Conservation (phyloP, 2,329 filamentous ascomycete species). For the Cladosporium austrohemisphaericum region DNA sequence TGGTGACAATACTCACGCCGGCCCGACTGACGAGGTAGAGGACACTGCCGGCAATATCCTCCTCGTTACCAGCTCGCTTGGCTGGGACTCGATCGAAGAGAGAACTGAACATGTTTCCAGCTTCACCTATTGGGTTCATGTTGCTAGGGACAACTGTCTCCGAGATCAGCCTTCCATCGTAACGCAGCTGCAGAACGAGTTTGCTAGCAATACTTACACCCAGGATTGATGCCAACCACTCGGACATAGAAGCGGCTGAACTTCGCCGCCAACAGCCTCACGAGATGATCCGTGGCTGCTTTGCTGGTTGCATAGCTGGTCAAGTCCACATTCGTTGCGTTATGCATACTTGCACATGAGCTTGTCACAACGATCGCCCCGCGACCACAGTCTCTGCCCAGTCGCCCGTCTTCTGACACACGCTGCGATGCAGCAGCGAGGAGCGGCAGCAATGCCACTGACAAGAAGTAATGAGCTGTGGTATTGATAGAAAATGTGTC, state of each 20-base stretch:
- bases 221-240: slow-evolving; percentile 45
- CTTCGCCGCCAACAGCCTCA: slow-evolving; percentile 48
- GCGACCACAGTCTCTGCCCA: slow-evolving; percentile 39
- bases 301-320: slow-evolving; percentile 52
- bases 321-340: slow-evolving; percentile 51
- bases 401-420: slow-evolving; percentile 26
- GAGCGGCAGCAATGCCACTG: slow-evolving; percentile 45
- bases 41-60: slow-evolving; percentile 44
- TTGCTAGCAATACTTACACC: slow-evolving; percentile 33
- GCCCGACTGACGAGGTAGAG: slow-evolving; percentile 43
- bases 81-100: slow-evolving; percentile 36
- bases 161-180: not conserved
- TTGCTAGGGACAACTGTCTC: slow-evolving; percentile 41
- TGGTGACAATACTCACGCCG: slow-evolving; percentile 32
- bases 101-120: slow-evolving; percentile 40
- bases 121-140: slow-evolving; percentile 43
- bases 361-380: slow-evolving; percentile 50
- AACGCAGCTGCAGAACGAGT: not conserved
- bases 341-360: slow-evolving; percentile 52
- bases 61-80: slow-evolving; percentile 37
- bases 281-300: slow-evolving; percentile 51
- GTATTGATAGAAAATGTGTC: slow-evolving; percentile 48
- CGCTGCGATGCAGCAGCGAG: slow-evolving; percentile 39
- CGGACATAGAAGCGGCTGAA: slow-evolving; percentile 44
- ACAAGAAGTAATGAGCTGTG: slow-evolving; percentile 49